A percentile compares a stretch with the other conserved stretches of the same genome.
These are phyloP conservation scores for Umbelopsis ramanniana DNA, from an alignment of 192 early-diverging fungal species.

Conservation along the genomic window DNA sequence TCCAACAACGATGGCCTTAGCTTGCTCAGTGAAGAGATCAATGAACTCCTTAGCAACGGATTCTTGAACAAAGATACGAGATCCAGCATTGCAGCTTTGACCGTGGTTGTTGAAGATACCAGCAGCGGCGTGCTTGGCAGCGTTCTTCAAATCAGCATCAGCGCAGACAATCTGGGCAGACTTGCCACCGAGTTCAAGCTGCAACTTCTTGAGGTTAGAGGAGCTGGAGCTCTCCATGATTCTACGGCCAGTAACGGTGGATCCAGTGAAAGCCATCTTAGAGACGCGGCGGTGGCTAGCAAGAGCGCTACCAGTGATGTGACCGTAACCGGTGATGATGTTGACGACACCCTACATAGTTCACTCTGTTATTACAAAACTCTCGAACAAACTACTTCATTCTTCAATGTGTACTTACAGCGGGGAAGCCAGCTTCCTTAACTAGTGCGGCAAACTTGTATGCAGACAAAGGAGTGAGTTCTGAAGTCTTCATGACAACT, in stretches of 20 bases:
- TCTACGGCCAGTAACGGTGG: slow-evolving; percentile 67
- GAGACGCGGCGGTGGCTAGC: slow-evolving; percentile 61
- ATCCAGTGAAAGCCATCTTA: slow-evolving; percentile 77
- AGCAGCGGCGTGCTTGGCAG: slow-evolving; percentile 63
- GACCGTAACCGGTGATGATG: slow-evolving; percentile 78
- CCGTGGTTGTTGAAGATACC: slow-evolving; percentile 84
- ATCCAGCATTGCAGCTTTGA: slow-evolving; percentile 80
- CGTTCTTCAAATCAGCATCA: slow-evolving; percentile 75
- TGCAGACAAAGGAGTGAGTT: slow-evolving; percentile 64
- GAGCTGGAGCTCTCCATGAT: slow-evolving; percentile 61
- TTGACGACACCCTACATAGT: slow-evolving; percentile 73
- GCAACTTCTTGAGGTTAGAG: slow-evolving; percentile 71
- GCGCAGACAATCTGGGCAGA: slow-evolving; percentile 78
- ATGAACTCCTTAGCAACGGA: slow-evolving; percentile 72
- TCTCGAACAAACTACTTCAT: not conserved
- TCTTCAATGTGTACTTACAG: slow-evolving; percentile 36
- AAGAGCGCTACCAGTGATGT: slow-evolving; percentile 57
- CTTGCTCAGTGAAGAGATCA: slow-evolving; percentile 55
- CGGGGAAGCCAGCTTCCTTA: slow-evolving; percentile 74
- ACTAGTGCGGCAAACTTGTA: slow-evolving; percentile 69
- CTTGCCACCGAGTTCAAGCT: slow-evolving; percentile 89
- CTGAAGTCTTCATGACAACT: slow-evolving; percentile 78
- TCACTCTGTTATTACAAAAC: not conserved
- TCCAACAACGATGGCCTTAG: slow-evolving; percentile 67
- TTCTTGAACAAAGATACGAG: slow-evolving; percentile 79